Evolutionary conservation across 306 rosid species (phyloP).

Genomic region (Cicer bijugum): DNA sequence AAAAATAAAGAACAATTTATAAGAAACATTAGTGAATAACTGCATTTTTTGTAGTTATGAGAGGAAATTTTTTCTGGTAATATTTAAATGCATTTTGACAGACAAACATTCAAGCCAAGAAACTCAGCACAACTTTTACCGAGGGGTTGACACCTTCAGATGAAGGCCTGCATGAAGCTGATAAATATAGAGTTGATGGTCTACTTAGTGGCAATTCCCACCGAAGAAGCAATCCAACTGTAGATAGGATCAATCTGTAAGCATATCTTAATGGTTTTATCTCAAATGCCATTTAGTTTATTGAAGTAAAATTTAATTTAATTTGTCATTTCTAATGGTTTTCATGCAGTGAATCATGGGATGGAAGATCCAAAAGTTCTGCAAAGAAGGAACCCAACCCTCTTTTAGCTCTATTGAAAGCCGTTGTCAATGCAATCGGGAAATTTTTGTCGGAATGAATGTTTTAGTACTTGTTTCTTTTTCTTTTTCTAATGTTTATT

Average conservation of each 20-base stretch:
- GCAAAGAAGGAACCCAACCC: slow-evolving; percentile 60
- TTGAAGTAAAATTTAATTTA: slow-evolving; percentile 30
- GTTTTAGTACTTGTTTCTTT: slow-evolving; percentile 38
- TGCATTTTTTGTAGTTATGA: slow-evolving; percentile 3
- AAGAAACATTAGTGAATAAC: neutral
- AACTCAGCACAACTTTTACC: slow-evolving; percentile 37
- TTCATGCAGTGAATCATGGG: slow-evolving; percentile 91
- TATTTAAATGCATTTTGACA: slow-evolving; percentile 51
- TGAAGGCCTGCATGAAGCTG: slow-evolving; percentile 38
- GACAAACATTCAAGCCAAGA: slow-evolving; percentile 54
- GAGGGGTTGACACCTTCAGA: slow-evolving; percentile 49
- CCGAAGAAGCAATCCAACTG: slow-evolving; percentile 64
- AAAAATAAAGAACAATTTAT: slow-evolving; percentile 1
- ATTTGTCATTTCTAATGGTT: slow-evolving; percentile 37
- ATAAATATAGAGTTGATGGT: slow-evolving; percentile 47
- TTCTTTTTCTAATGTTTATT: slow-evolving; percentile 9
- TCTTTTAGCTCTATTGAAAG: slow-evolving; percentile 58
- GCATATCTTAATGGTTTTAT: slow-evolving; percentile 44
- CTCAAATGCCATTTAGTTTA: slow-evolving; percentile 12
- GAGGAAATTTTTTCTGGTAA: slow-evolving; percentile 32
- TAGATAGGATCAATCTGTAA: slow-evolving; percentile 90
- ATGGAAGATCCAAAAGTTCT: slow-evolving; percentile 52
- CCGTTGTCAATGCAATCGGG: slow-evolving; percentile 61
- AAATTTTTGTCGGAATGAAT: slow-evolving; percentile 81
- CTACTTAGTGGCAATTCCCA: slow-evolving; percentile 51